Evolutionary conservation across 2,329 filamentous ascomycete species (phyloP).

Genomic region (Trichoderma atroviride): DNA sequence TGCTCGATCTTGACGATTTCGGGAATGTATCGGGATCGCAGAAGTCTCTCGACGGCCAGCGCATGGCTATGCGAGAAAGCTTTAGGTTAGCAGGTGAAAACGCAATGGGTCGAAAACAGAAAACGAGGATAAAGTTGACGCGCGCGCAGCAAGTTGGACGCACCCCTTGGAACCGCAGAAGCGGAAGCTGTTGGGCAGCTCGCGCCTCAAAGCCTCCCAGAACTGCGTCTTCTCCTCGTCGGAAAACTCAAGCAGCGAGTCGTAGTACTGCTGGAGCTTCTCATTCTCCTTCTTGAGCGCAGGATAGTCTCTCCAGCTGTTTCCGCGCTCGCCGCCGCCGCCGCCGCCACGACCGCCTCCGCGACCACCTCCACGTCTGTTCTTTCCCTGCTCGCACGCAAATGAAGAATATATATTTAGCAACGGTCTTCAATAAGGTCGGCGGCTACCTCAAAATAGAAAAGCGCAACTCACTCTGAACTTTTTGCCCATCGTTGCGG

Average conservation of each 20-base stretch:
- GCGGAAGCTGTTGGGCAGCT: constrained; percentile 95
- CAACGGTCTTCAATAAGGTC: neutral
- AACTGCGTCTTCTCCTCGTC: constrained; percentile 79
- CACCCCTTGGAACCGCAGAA: constrained; percentile 95
- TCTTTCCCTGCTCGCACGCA: constrained; percentile 39
- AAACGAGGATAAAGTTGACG: neutral
- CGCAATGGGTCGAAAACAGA: neutral
- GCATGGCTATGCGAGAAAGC: constrained; percentile 66
- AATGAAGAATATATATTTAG: neutral
- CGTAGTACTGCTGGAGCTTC: constrained; percentile 85
- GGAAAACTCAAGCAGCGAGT: constrained; percentile 71
- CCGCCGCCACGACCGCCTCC: constrained; percentile 40
- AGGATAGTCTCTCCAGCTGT: constrained; percentile 43
- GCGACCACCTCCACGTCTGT: constrained; percentile 41
- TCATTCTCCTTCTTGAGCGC: constrained; percentile 74
- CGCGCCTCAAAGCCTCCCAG: constrained; percentile 79
- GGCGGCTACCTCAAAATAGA: neutral
- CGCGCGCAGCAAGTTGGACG: constrained; percentile 27
- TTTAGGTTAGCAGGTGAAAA: constrained; percentile 14
- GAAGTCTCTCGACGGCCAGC: constrained; percentile 84
- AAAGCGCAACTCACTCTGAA: constrained; percentile 38
- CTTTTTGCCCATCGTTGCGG: constrained; percentile 43
- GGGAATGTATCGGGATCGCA: constrained; percentile 87
- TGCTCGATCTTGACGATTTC: constrained; percentile 83
- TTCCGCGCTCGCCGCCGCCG: constrained; percentile 31